Conservation (phyloP, 148 eudicot genomes). For the Fagopyrum homotropicum region DNA sequence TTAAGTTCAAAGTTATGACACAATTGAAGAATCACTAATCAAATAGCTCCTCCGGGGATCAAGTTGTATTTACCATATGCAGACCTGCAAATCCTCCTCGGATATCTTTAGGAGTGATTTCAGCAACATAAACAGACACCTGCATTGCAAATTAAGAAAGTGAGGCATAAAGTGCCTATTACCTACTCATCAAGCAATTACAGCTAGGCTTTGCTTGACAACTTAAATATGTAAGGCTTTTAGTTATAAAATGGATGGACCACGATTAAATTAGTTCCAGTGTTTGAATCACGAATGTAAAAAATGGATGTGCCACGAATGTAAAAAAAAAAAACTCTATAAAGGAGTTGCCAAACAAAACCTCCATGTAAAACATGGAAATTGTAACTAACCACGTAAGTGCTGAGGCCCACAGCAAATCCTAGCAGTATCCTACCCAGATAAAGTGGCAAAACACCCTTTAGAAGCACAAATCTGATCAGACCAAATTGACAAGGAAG, state of each 20-base stretch:
- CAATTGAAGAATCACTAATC: no score
- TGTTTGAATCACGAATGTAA: no score
- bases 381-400: slow-evolving; percentile 24
- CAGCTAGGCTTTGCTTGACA: no score
- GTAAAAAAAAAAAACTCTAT: no score
- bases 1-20: no score
- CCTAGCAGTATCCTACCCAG: slow-evolving; percentile 32
- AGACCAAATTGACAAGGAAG: neutral
- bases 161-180: neutral
- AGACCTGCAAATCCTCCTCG: slow-evolving; percentile 21
- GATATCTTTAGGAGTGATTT: slow-evolving; percentile 26
- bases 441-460: slow-evolving; percentile 29
- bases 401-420: slow-evolving; percentile 11
- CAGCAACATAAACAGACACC: slow-evolving; percentile 25
- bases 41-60: no score
- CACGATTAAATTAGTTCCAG: no score
- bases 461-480: neutral
- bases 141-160: neutral
- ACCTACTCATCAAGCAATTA: no score
- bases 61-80: slow-evolving; percentile 18
- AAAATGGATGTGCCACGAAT: no score
- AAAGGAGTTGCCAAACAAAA: no score
- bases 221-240: no score
- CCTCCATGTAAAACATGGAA: neutral
- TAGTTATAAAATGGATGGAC: no score